Evolutionary conservation across 768 basidiomycete genomes (phyloP).

Genomic region (Leccinum obscurum): DNA sequence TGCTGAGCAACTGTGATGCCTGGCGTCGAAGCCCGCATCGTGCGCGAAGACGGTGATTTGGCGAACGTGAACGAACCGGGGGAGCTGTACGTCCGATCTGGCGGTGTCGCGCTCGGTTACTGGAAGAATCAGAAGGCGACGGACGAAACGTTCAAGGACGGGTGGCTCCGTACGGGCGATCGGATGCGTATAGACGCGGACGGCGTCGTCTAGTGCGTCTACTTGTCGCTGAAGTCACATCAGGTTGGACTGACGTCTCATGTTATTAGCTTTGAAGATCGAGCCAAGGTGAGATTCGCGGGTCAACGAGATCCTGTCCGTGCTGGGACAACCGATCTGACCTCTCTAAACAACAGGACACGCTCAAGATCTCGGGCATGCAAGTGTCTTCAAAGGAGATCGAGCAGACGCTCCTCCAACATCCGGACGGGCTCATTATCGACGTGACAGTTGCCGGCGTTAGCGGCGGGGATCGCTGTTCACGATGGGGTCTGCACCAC

Average conservation of each 20-base stretch:
- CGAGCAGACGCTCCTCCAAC: conserved; percentile 60
- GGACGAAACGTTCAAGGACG: conserved; percentile 59
- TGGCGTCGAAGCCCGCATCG: conserved; percentile 59
- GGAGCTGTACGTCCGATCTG: conserved; percentile 60
- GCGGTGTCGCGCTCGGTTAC: conserved; percentile 64
- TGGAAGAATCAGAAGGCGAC: conserved; percentile 71
- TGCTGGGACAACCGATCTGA: too few species aligned
- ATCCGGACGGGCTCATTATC: conserved; percentile 60
- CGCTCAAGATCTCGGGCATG: conserved; percentile 73
- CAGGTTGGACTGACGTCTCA: not conserved
- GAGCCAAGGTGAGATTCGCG: conserved; percentile 56
- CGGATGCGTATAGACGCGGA: conserved; percentile 59
- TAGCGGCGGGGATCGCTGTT: conserved; percentile 43
- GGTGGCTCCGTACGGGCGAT: conserved; percentile 78
- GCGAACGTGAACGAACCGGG: conserved; percentile 59
- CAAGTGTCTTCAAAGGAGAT: conserved; percentile 84
- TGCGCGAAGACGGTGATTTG: conserved; percentile 58
- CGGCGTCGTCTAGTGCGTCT: conserved; percentile 63
- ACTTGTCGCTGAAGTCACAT: not conserved
- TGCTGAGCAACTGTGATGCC: conserved; percentile 51
- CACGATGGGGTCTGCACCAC: conserved; percentile 60
- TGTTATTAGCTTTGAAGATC: conserved; percentile 61
- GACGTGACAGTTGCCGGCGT: conserved; percentile 75
- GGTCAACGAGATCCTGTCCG: not conserved
- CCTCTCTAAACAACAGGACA: conserved; percentile 52